phyloP scores from a whole-genome alignment of 305 asterid genomes.

The Fraxinus ornus region DNA sequence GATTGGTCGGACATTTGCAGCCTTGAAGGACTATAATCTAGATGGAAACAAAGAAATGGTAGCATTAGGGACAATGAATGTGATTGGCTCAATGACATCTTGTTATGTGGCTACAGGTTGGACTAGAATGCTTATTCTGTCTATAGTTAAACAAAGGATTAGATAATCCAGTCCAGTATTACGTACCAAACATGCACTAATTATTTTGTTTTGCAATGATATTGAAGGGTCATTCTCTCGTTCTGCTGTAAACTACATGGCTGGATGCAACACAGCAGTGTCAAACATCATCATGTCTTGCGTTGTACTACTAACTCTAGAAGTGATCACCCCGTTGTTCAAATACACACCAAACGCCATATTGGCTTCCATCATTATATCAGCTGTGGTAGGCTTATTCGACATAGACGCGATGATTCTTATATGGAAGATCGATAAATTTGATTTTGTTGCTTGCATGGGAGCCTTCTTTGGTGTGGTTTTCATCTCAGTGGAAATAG shows the following conservation, averaged over 20 bases:
- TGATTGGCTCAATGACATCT: constrained; percentile 80
- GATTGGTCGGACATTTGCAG: constrained; percentile 76
- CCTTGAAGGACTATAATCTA: constrained; percentile 65
- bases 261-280: constrained; percentile 70
- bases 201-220: neutral
- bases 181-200: neutral
- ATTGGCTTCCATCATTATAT: constrained; percentile 72
- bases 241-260: constrained; percentile 73
- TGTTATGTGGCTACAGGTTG: constrained; percentile 79
- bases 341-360: constrained; percentile 79
- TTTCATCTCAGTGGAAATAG: constrained; percentile 66
- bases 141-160: neutral
- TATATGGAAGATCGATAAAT: constrained; percentile 77
- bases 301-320: constrained; percentile 53
- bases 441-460: constrained; percentile 78
- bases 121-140: neutral
- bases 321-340: constrained; percentile 64
- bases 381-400: constrained; percentile 63
- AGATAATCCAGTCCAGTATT: neutral
- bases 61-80: constrained; percentile 75
- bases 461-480: constrained; percentile 86
- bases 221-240: constrained; percentile 76
- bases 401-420: constrained; percentile 59
- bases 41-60: constrained; percentile 92
- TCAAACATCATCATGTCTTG: constrained; percentile 73